These are phyloP conservation scores for Fraxinus angustifolia DNA, from an alignment of 305 asterid species.

Conservation along the genomic window DNA sequence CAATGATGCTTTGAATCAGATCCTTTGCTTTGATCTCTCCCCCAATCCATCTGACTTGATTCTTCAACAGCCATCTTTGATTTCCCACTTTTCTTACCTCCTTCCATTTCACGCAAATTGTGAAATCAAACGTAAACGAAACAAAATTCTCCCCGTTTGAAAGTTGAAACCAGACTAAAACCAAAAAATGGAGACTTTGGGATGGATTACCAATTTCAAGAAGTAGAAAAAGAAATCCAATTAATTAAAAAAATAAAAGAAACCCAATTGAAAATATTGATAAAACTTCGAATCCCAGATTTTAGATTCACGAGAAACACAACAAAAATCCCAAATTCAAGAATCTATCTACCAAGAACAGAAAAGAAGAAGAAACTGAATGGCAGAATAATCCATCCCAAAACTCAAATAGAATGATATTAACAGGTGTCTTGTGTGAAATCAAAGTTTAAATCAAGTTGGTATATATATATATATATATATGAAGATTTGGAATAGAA, in stretches of 20 bases:
- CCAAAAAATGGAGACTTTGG: neutral
- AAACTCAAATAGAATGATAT: neutral
- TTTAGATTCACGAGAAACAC: slow-evolving; percentile 29
- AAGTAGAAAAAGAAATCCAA: neutral
- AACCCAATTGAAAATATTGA: neutral
- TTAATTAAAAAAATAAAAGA: neutral
- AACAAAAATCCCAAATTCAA: neutral
- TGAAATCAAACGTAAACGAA: neutral
- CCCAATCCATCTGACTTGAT: slow-evolving; percentile 34
- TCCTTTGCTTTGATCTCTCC: slow-evolving; percentile 23
- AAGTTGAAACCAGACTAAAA: neutral
- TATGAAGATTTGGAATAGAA: slow-evolving; percentile 10
- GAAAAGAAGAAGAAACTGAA: neutral
- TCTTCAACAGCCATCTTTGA: slow-evolving; percentile 34
- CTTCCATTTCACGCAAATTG: slow-evolving; percentile 36
- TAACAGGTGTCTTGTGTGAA: slow-evolving; percentile 33
- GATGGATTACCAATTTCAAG: slow-evolving; percentile 12
- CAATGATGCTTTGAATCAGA: slow-evolving; percentile 35
- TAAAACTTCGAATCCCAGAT: slow-evolving; percentile 21
- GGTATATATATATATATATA: neutral
- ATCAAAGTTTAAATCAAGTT: neutral
- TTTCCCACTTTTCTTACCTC: slow-evolving; percentile 43
- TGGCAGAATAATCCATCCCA: slow-evolving; percentile 16
- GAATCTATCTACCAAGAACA: neutral
- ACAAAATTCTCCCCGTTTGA: neutral